Conservation (phyloP, 116 monocot genomes). For the Phalaenopsis hybrid region DNA sequence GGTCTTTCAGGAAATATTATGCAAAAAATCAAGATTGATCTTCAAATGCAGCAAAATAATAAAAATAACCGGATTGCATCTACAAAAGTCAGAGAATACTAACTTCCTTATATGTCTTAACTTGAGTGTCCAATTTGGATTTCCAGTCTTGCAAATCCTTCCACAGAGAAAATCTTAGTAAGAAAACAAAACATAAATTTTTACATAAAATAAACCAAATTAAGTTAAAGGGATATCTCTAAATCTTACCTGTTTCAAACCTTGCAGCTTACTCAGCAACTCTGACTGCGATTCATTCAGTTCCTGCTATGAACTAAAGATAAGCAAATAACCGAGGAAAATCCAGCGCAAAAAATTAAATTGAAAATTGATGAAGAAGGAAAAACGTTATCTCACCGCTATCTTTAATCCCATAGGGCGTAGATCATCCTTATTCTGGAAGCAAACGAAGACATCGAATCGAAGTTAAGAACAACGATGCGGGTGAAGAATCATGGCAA, state of each 20-base stretch:
- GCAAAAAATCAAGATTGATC: too few species aligned
- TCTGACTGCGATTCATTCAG: not conserved
- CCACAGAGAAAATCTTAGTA: not conserved
- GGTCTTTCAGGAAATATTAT: too few species aligned
- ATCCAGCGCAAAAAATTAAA: not conserved
- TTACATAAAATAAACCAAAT: not conserved
- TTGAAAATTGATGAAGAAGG: not conserved
- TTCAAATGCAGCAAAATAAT: too few species aligned
- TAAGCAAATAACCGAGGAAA: not conserved
- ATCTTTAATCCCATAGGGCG: not conserved
- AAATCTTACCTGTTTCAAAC: not conserved
- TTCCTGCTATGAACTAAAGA: not conserved
- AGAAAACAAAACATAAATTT: not conserved
- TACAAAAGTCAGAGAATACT: too few species aligned
- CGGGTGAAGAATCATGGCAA: not conserved
- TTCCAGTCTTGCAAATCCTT: constrained; percentile 2
- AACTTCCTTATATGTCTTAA: not conserved
- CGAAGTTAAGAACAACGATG: not conserved
- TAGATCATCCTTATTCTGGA: not conserved
- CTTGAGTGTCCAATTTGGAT: constrained; percentile 2
- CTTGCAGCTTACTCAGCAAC: not conserved
- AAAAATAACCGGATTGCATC: too few species aligned
- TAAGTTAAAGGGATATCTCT: not conserved
- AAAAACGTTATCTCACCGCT: not conserved
- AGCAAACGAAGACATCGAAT: not conserved